Percentiles rank a stretch among this genome's conserved stretches.
phyloP scores from a whole-genome alignment of 805 yeast genomes.

The Blastobotrys peoriensis region DNA sequence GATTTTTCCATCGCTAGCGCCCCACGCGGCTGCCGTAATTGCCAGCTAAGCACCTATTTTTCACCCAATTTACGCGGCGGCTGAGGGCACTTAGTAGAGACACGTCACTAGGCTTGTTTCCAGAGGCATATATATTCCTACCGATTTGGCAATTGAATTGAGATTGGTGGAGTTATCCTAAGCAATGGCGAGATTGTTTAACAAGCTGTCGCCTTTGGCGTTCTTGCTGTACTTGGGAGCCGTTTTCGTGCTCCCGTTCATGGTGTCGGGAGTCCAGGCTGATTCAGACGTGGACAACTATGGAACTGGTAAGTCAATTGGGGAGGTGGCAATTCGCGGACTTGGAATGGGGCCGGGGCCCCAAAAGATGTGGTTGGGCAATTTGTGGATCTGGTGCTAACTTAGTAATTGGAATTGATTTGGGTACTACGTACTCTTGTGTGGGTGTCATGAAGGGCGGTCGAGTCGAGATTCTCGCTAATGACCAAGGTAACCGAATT shows the following conservation, averaged over 20 bases:
- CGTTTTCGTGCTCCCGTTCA: slow-evolving; percentile 32
- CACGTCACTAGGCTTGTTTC: not conserved
- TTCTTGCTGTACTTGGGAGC: slow-evolving; percentile 30
- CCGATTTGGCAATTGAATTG: not conserved
- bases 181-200: slow-evolving; percentile 13
- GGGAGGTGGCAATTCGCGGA: not conserved
- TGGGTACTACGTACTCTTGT: slow-evolving; percentile 97
- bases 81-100: not conserved
- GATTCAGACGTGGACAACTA: slow-evolving; percentile 34
- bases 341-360: too few relatives aligned
- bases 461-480: slow-evolving; percentile 87
- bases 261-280: slow-evolving; percentile 24
- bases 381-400: not conserved
- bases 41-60: not conserved
- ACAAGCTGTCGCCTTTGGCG: slow-evolving; percentile 25
- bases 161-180: not conserved
- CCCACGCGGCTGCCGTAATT: not conserved
- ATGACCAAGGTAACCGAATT: slow-evolving; percentile 96
- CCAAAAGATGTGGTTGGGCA: too few relatives aligned
- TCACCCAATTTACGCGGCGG: not conserved
- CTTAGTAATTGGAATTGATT: slow-evolving; percentile 81
- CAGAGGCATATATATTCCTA: not conserved
- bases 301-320: slow-evolving; percentile 29
- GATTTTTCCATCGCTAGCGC: not conserved
- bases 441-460: slow-evolving; percentile 84